Percentiles rank a stretch among this genome's conserved stretches.
phyloP scores from a whole-genome alignment of 257 asterid species.

The Osmanthus fragrans region DNA sequence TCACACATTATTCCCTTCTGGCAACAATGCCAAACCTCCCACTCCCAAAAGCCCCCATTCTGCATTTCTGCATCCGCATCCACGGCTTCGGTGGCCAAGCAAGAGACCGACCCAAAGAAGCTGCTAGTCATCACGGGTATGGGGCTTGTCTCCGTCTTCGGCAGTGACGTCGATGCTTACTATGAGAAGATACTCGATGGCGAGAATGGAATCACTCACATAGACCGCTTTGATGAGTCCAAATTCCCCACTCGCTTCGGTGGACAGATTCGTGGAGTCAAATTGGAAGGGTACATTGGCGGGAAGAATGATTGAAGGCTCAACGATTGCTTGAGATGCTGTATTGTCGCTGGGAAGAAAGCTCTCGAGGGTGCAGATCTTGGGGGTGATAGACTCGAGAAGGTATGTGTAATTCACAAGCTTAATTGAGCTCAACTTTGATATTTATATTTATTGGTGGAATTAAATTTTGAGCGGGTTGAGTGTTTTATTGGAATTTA shows the following conservation, averaged over 20 bases:
- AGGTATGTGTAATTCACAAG: slow-evolving; percentile 18
- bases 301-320: slow-evolving; percentile 55
- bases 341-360: slow-evolving; percentile 41
- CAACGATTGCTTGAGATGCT: slow-evolving; percentile 49
- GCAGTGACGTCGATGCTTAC: slow-evolving; percentile 45
- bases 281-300: slow-evolving; percentile 46
- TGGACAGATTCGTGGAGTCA: slow-evolving; percentile 54
- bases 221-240: slow-evolving; percentile 50
- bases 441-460: too few relatives aligned
- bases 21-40: slow-evolving; percentile 23
- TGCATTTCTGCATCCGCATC: slow-evolving; percentile 29
- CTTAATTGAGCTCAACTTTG: not conserved
- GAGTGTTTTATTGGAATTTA: too few relatives aligned
- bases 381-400: slow-evolving; percentile 34
- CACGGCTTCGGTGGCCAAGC: slow-evolving; percentile 32
- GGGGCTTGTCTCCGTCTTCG: slow-evolving; percentile 57
- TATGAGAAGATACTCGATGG: slow-evolving; percentile 49
- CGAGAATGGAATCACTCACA: slow-evolving; percentile 46
- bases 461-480: too few relatives aligned
- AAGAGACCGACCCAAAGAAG: slow-evolving; percentile 53
- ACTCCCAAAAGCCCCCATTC: slow-evolving; percentile 22
- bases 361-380: slow-evolving; percentile 48
- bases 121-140: slow-evolving; percentile 56
- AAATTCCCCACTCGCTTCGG: slow-evolving; percentile 54
- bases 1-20: slow-evolving; percentile 21